Conservation (phyloP, 805 yeast genomes). For the Suhomyces sp. region DNA sequence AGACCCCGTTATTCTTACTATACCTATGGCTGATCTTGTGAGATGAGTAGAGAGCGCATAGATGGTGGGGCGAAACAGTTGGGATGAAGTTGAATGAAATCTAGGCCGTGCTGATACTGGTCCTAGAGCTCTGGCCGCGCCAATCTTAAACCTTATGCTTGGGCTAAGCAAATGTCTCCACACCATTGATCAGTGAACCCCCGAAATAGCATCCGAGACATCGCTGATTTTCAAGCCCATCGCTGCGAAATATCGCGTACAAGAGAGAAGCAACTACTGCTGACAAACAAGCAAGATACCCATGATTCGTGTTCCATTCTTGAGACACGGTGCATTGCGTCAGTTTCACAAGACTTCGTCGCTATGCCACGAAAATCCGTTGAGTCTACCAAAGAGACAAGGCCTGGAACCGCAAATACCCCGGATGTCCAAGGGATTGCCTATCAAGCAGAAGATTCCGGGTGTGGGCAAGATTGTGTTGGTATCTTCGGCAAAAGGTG, state of each 20-base stretch:
- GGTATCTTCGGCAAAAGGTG: conserved; percentile 77
- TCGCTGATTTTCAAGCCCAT: not conserved
- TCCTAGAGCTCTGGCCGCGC: not conserved
- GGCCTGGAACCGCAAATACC: conserved; percentile 28
- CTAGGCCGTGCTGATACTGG: not conserved
- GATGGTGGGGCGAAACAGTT: conserved; percentile 56
- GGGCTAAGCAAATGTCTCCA: not conserved
- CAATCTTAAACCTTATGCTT: not conserved
- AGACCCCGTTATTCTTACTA: conserved; percentile 79
- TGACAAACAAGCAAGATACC: not conserved
- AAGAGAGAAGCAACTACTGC: not conserved
- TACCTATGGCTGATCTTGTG: conserved; percentile 81
- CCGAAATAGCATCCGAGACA: not conserved
- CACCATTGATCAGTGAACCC: not conserved
- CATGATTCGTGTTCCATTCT: not conserved
- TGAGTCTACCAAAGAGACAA: conserved; percentile 33
- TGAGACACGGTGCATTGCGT: not conserved
- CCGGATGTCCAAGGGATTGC: conserved; percentile 51
- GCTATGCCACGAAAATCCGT: conserved; percentile 36
- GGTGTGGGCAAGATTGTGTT: conserved; percentile 61
- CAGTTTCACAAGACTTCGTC: not conserved
- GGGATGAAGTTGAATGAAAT: not conserved
- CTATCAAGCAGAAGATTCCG: conserved; percentile 52
- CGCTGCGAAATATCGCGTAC: not conserved
- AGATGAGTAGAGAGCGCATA: conserved; percentile 88